These are phyloP conservation scores for Paxillus involutus DNA, from an alignment of 768 basidiomycete genomes.

Conservation along the genomic window DNA sequence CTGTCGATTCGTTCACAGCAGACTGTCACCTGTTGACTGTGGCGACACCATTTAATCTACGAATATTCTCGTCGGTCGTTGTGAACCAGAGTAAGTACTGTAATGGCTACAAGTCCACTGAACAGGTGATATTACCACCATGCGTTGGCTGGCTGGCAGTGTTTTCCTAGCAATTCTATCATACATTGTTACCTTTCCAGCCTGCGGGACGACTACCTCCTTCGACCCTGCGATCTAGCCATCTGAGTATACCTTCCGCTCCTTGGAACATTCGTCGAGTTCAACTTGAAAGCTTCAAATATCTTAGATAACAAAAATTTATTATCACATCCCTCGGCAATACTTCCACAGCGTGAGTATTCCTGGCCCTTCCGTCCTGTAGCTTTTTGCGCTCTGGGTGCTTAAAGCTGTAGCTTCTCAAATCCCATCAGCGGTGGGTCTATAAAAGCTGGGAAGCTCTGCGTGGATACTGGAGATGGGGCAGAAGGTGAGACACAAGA, in stretches of 20 bases:
- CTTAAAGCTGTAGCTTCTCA: conserved; percentile 8
- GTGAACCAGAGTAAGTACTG: conserved; percentile 5
- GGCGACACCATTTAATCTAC: not conserved
- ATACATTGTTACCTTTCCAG: no score
- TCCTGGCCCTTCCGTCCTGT: conserved; percentile 12
- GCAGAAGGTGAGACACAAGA: conserved; percentile 13
- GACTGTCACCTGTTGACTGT: not conserved
- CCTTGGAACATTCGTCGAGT: no score
- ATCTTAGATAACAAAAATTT: no score
- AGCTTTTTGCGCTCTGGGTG: conserved; percentile 13
- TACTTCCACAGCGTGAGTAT: not conserved
- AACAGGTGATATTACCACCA: no score
- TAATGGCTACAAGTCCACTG: no score
- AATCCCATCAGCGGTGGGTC: not conserved
- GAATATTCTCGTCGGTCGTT: not conserved
- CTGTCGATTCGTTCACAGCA: not conserved
- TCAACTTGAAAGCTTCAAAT: no score
- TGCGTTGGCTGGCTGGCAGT: no score
- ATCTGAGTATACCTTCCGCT: no score
- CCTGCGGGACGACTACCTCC: no score
- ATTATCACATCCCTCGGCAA: conserved; percentile 3
- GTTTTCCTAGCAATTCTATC: no score
- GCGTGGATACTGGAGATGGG: not conserved
- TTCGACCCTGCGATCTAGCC: no score
- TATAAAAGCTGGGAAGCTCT: conserved; percentile 20